Conservation (phyloP, 495 filamentous ascomycete genomes). For the Haplographium delicatum region DNA sequence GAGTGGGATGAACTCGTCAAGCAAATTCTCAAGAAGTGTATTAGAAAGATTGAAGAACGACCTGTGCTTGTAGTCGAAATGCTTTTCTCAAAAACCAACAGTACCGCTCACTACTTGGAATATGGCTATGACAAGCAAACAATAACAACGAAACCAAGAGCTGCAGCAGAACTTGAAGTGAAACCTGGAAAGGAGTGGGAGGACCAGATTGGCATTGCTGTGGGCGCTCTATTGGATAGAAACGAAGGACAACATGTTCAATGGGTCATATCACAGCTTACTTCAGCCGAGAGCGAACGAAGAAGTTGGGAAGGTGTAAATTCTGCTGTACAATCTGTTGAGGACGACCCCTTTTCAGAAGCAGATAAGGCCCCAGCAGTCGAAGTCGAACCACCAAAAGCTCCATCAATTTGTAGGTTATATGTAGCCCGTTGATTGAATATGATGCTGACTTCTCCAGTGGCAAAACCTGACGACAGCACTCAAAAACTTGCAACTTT, state of each 20-base stretch:
- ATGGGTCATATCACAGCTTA: conserved; percentile 73
- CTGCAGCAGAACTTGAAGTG: conserved; percentile 75
- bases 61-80: conserved; percentile 82
- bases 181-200: conserved; percentile 59
- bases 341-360: conserved; percentile 31
- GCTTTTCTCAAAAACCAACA: conserved; percentile 87
- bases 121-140: conserved; percentile 85
- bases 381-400: conserved; percentile 25
- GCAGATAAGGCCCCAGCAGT: conserved; percentile 10
- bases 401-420: conserved; percentile 42
- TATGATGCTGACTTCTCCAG: conserved; percentile 30
- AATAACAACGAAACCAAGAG: conserved; percentile 48
- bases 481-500: conserved; percentile 69
- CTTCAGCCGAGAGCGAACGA: conserved; percentile 64
- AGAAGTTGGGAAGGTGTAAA: conserved; percentile 73
- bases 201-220: conserved; percentile 70
- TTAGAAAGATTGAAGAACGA: conserved; percentile 75
- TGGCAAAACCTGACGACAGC: conserved; percentile 64
- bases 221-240: conserved; percentile 71
- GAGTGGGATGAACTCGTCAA: conserved; percentile 90
- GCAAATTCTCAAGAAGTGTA: conserved; percentile 69
- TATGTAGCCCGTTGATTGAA: neutral
- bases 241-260: conserved; percentile 66
- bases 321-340: conserved; percentile 41
- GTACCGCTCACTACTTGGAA: conserved; percentile 79